Evolutionary conservation across 169 alveolate genomes (phyloP), one percentile per base, ranked within the genome.

Genomic region (Eimeria praecox): DNA sequence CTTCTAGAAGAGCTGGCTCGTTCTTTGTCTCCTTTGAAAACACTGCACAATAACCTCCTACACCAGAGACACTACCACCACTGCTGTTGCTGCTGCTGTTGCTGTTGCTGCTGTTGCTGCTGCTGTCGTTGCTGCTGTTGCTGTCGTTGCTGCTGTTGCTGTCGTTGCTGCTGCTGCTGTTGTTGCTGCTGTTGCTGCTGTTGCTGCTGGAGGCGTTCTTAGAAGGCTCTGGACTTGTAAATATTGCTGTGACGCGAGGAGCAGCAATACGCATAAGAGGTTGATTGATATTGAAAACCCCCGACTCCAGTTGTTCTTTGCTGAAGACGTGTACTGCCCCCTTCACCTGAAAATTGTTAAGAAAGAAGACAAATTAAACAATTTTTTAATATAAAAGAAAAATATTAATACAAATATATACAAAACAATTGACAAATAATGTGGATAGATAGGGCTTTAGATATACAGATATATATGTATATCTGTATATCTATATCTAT

Each of bases 201-300:
- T 30, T 20, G 35, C 66, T 59, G 35, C 59, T 42, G 62, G 40
- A 14, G 9, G 89, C 33, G 35, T 22, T 18, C 27, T 14, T 6
- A 56, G 89, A 64, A 14, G 64, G 89, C 89, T 78, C 89, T 38
- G 89, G 89, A 42, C 89, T 78, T 14, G 89, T 30, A 38, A 78
- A 78, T 20, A 78, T 2, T 30, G 89, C 89, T 16, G 89, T 40
- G 33, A 64, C 89, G 14, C 89, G 66, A 1, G 59, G 54, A 20
- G 89, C 9, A 20, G 27, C 6, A 33, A 78, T 78, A 18, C 89
- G 59, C 24, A 38, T 24, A 12, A 44, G 66, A 24, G 89, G 89
- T 4, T 35, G 4, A 64, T 44, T 78, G 89, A 78, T 78, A 35
- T 35, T 78, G 64, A 78, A 78, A 35, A 14, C 42, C 30, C 42